Evolutionary conservation across 345 rosid genomes (phyloP).

Genomic region (Sonneratia caseolaris): DNA sequence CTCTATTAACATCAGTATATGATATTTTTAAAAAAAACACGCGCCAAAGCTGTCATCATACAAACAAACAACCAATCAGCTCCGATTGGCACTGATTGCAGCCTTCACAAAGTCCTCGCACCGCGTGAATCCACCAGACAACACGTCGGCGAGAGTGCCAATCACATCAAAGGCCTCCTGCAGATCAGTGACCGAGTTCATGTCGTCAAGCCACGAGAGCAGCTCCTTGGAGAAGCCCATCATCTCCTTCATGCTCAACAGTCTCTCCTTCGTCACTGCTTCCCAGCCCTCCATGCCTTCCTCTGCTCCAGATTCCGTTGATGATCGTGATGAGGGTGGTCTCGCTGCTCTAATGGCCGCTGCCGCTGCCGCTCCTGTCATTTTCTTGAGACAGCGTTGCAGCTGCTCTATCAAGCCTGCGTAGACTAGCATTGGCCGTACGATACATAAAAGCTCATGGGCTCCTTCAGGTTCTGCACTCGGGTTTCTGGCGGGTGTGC

Average conservation of each 20-base stretch:
- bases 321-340: constrained; percentile 24
- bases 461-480: constrained; percentile 25
- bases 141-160: constrained; percentile 63
- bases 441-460: constrained; percentile 53
- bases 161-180: constrained; percentile 87
- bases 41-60: no score
- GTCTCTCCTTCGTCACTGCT: constrained; percentile 60
- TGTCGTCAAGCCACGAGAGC: constrained; percentile 76
- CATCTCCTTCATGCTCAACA: constrained; percentile 71
- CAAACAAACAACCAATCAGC: constrained; percentile 25
- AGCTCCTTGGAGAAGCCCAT: constrained; percentile 73
- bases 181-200: constrained; percentile 56
- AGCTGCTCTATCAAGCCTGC: constrained; percentile 89
- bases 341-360: constrained; percentile 29
- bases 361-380: constrained; percentile 13
- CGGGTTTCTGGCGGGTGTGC: constrained; percentile 27
- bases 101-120: constrained; percentile 77
- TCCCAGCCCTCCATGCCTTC: constrained; percentile 70
- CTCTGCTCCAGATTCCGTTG: constrained; percentile 22
- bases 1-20: no score
- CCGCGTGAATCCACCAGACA: constrained; percentile 48
- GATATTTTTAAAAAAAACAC: no score
- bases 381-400: constrained; percentile 69
- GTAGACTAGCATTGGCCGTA: constrained; percentile 79
- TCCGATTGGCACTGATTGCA: constrained; percentile 56